Conservation (phyloP, 768 basidiomycete genomes). For the Kwoniella sp. region DNA sequence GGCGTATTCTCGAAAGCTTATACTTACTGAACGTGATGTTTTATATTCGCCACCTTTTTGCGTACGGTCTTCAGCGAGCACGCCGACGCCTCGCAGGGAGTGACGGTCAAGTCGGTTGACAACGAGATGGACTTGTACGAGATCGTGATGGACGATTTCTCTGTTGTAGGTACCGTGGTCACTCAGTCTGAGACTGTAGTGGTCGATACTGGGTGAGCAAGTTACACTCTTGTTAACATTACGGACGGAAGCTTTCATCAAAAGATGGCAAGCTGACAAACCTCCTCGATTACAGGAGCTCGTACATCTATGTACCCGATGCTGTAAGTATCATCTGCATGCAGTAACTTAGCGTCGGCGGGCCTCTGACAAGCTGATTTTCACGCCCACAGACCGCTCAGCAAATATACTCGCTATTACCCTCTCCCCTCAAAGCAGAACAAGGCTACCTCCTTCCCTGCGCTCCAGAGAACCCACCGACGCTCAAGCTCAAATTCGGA, state of each 20-base stretch:
- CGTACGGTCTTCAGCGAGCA: slow-evolving; percentile 19
- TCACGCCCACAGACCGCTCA: slow-evolving; percentile 1
- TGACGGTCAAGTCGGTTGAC: slow-evolving; percentile 5
- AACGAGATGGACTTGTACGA: slow-evolving; percentile 19
- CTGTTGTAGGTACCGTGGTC: not conserved
- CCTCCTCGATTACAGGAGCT: slow-evolving; percentile 9
- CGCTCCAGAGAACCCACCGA: slow-evolving; percentile 6
- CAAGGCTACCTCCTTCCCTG: slow-evolving; percentile 11
- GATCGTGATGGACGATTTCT: slow-evolving; percentile 7
- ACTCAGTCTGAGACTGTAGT: slow-evolving; percentile 2
- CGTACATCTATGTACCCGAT: slow-evolving; percentile 16
- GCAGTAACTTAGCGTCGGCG: no score
- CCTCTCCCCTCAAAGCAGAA: slow-evolving; percentile 1
- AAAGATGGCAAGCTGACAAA: no score
- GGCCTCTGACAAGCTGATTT: no score
- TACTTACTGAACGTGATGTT: no score
- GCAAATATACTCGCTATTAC: slow-evolving; percentile 7
- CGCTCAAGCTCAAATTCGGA: slow-evolving; percentile 6
- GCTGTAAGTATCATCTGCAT: no score
- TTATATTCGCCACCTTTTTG: no score
- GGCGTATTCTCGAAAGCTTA: no score
- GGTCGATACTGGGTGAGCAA: slow-evolving; percentile 17
- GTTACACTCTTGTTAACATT: no score
- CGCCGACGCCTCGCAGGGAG: slow-evolving; percentile 13
- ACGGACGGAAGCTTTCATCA: no score